Base-by-base conservation (phyloP, 2,329 filamentous ascomycete genomes). In the Colletotrichum caudatum region DNA sequence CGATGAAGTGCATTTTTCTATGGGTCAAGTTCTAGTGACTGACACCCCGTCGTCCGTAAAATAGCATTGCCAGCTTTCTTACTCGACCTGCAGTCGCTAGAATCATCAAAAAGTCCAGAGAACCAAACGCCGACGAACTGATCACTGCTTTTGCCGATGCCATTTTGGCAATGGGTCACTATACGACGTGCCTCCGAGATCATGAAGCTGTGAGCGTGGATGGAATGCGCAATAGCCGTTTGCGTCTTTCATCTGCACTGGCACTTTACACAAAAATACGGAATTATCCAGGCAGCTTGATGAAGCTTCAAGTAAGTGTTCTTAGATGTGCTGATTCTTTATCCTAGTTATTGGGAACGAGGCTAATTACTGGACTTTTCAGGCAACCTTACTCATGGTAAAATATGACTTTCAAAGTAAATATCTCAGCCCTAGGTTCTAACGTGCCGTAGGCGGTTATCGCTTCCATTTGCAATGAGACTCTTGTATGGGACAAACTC, bases 401-500 rank as follows among this genome's bases (percentile, higher is more conserved):
- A 11, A 50, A n/a, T 18, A 23, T n/a, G 1, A 5, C 3, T 5
- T 20, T 3, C 11, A 3, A 6, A 16, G 20, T 3, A 46, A 37
- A 18, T 3, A 2, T 12, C 11, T 3, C 11, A 16, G 23, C 1
- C 5, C 11, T 3, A 41, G 7, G 14, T 39, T 35, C 46, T 58
- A 26, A 23, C 16, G 14, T 59, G 7, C n/a, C n/a, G 18, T 9
- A 71, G 69, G 69, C 65, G 3, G 65, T 71, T 0, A 64, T 71
- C 0, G 64, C 64, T 23, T 69, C 46, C 37, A 59, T 69, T 9
- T 69, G 65, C 14, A 64, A 71, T n/a, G 59, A 69, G 14, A 59
- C 64, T 7, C 44, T 41, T 0, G 50, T 71, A 0, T 69, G 69
- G 65, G 69, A 71, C 3, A 63, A 69, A 39, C 69, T 71, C 29